A percentile compares a stretch with the other conserved stretches of the same genome.
Conservation (phyloP, 73 alveolate genomes). For the Urostyla sp. region DNA sequence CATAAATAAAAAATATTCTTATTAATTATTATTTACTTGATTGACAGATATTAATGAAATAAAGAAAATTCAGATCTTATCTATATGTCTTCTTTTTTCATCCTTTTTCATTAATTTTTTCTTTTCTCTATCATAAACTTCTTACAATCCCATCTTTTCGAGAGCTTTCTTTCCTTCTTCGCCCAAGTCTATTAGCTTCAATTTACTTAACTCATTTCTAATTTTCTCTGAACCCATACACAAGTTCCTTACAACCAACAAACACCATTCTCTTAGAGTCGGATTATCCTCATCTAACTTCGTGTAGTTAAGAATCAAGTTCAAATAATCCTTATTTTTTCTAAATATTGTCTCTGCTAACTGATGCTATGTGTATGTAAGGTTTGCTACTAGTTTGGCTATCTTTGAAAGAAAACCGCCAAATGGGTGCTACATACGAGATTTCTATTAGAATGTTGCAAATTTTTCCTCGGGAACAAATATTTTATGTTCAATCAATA, state of each 20-base stretch:
- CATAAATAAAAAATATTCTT: background rate
- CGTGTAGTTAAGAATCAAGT: constrained; percentile 4
- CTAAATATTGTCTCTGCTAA: constrained; percentile 4
- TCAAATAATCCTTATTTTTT: constrained; percentile 25
- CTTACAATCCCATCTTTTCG: constrained; percentile 42
- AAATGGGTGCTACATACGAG: constrained; percentile 22
- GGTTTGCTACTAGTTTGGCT: constrained; percentile 40
- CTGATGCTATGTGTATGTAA: constrained; percentile 11
- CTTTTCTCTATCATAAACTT: constrained; percentile 46
- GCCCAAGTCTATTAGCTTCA: constrained; percentile 34
- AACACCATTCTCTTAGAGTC: constrained; percentile 54
- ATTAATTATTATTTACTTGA: background rate
- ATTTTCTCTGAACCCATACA: constrained; percentile 23
- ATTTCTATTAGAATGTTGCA: constrained; percentile 30
- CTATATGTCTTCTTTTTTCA: constrained; percentile 9
- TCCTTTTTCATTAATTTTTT: constrained; percentile 31
- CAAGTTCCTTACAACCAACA: constrained; percentile 22
- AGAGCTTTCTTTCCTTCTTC: constrained; percentile 30
- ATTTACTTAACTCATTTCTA: background rate
- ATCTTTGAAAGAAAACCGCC: constrained; percentile 49
- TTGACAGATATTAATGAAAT: background rate
- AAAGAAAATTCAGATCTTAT: constrained; percentile 1
- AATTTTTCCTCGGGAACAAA: constrained; percentile 37
- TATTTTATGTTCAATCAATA: constrained; percentile 25
- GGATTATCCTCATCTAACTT: constrained; percentile 56